These are phyloP conservation scores for Pleurostoma richardsiae DNA, from an alignment of 2,329 filamentous ascomycete genomes.

Conservation along the genomic window DNA sequence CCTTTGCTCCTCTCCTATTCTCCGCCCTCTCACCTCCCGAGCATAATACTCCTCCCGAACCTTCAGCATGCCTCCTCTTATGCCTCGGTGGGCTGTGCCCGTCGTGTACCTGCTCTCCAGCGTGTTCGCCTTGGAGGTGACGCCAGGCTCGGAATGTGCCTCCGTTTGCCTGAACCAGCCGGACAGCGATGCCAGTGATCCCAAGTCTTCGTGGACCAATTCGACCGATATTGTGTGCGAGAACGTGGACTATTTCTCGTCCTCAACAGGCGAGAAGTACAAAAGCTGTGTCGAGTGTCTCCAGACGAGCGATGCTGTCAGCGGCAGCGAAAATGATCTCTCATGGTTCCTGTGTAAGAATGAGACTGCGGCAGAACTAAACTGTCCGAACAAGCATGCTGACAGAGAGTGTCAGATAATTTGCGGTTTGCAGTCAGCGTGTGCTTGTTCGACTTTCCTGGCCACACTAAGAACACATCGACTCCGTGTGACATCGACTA, in stretches of 20 bases:
- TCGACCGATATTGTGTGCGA: constrained; percentile 41
- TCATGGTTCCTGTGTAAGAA: constrained; percentile 43
- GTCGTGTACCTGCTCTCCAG: constrained; percentile 11
- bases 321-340: constrained; percentile 32
- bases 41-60: constrained; percentile 4
- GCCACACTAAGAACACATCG: constrained; percentile 24
- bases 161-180: constrained; percentile 36
- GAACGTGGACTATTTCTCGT: constrained; percentile 31
- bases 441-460: constrained; percentile 35
- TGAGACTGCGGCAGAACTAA: background rate
- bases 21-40: background rate
- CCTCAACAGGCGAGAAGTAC: constrained; percentile 36
- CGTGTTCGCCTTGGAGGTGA: constrained; percentile 33
- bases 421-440: constrained; percentile 40
- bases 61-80: constrained; percentile 2
- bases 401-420: constrained; percentile 33
- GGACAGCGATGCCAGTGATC: constrained; percentile 23
- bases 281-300: constrained; percentile 41
- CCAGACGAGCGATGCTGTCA: constrained; percentile 35
- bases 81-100: constrained; percentile 4
- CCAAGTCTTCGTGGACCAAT: constrained; percentile 33
- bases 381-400: constrained; percentile 5
- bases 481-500: constrained; percentile 35
- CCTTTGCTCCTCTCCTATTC: background rate
- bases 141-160: constrained; percentile 46